Evolutionary conservation across 1,139 yeast species (phyloP).

Genomic region (Hansenula lynferdii): DNA sequence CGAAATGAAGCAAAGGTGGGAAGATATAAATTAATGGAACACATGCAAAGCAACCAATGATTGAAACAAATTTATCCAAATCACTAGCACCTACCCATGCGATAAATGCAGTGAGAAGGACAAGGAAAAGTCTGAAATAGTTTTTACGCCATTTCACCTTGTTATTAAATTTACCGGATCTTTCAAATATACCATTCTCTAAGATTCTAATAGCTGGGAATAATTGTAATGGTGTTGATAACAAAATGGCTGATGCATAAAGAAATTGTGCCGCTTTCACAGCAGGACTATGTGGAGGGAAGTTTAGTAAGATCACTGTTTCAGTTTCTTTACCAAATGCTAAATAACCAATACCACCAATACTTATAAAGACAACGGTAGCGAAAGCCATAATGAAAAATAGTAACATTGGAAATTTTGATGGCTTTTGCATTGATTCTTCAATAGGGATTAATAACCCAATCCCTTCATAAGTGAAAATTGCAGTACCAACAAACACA

Average conservation of each 20-base stretch:
- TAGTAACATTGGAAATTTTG: slow-evolving; percentile 65
- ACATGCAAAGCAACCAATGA: slow-evolving; percentile 94
- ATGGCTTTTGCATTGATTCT: slow-evolving; percentile 86
- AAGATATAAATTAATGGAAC: slow-evolving; percentile 91
- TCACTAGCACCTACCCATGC: slow-evolving; percentile 70
- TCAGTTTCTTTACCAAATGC: slow-evolving; percentile 81
- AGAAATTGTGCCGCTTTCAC: slow-evolving; percentile 71
- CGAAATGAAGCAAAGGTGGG: slow-evolving; percentile 82
- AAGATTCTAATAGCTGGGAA: slow-evolving; percentile 84
- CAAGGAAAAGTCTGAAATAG: slow-evolving; percentile 59
- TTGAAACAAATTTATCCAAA: slow-evolving; percentile 83
- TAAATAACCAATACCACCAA: slow-evolving; percentile 77
- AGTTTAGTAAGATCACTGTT: slow-evolving; percentile 83
- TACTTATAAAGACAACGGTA: slow-evolving; percentile 66
- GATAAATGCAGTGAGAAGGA: slow-evolving; percentile 59
- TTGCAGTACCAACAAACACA: slow-evolving; percentile 89
- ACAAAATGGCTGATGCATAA: slow-evolving; percentile 80
- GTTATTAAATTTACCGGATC: slow-evolving; percentile 66
- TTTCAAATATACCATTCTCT: slow-evolving; percentile 59
- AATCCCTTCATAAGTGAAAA: slow-evolving; percentile 95
- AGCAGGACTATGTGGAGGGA: slow-evolving; percentile 65
- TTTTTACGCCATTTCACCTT: slow-evolving; percentile 85
- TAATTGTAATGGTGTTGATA: slow-evolving; percentile 88
- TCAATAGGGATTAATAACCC: slow-evolving; percentile 93
- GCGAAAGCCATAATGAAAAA: slow-evolving; percentile 72